These are phyloP conservation scores for Verticillium isaacii DNA, from an alignment of 2,329 filamentous ascomycete genomes.

Conservation along the genomic window DNA sequence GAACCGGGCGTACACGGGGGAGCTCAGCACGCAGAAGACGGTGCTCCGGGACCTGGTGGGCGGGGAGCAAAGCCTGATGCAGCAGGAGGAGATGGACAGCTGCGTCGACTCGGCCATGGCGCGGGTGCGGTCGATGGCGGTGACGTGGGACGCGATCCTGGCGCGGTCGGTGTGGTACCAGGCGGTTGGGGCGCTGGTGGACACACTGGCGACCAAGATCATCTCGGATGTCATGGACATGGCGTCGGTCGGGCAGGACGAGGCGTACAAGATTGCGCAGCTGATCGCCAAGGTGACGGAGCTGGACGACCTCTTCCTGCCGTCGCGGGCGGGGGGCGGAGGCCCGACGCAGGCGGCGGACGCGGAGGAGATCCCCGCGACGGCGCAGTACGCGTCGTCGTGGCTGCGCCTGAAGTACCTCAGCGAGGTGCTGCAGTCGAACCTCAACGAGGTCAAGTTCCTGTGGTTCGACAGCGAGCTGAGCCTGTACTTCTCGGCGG, in stretches of 20 bases:
- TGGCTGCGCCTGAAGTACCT: slow-evolving; percentile 64
- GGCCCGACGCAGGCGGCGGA: slow-evolving; percentile 6
- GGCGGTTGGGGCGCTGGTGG: slow-evolving; percentile 55
- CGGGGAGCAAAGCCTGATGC: slow-evolving; percentile 55
- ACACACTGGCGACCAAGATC: slow-evolving; percentile 55
- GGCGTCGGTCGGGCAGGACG: slow-evolving; percentile 56
- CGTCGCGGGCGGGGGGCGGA: slow-evolving; percentile 28
- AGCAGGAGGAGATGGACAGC: slow-evolving; percentile 49
- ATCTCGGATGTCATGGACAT: slow-evolving; percentile 59
- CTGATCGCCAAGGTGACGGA: slow-evolving; percentile 53
- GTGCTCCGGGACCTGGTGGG: slow-evolving; percentile 58
- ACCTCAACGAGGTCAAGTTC: slow-evolving; percentile 57
- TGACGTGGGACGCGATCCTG: slow-evolving; percentile 53
- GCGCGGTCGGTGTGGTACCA: slow-evolving; percentile 59
- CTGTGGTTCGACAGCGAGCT: slow-evolving; percentile 64
- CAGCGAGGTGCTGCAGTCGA: slow-evolving; percentile 61
- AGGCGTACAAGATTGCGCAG: slow-evolving; percentile 56
- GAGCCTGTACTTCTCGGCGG: slow-evolving; percentile 56
- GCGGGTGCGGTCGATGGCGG: slow-evolving; percentile 49
- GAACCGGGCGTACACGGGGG: slow-evolving; percentile 55
- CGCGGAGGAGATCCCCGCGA: slow-evolving; percentile 43
- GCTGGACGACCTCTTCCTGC: slow-evolving; percentile 56
- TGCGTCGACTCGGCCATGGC: slow-evolving; percentile 48
- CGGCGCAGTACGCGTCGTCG: slow-evolving; percentile 54
- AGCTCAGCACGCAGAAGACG: slow-evolving; percentile 57